Base-by-base conservation (phyloP, 1,139 yeast genomes). In the Scheffersomyces segobiensis region DNA sequence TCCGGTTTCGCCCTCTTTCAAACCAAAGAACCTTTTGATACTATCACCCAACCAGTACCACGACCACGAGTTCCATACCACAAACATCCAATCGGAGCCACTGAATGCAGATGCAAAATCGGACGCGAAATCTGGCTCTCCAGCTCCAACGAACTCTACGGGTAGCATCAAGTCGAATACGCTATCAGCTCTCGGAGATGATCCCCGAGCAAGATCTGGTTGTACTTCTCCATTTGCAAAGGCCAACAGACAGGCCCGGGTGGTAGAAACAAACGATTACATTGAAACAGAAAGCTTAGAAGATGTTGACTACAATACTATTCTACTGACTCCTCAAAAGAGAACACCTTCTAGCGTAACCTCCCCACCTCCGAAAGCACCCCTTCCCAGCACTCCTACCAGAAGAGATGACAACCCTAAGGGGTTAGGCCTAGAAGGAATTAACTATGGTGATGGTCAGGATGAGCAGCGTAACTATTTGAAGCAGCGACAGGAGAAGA, bases 161-260 rank as follows among this genome's bases (percentile, higher is more conserved):
- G 26, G 17, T 17, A 48, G 50, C 17, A 24, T 48, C 10, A 54
- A 46, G 32, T 18, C 58, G 10, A 59, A 55, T 32, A 52, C 60
- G 1, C 61, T 67, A 46, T 46, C 60, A 19, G 62, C 63, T 5
- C 64, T 63, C 17, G 48, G 54, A 19, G 74, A 69, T 6, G 74
- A 69, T 14, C 57, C 60, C 4, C 63, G 63, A 46, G 61, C 68
- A 3, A 65, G 75, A 55, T 68, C 76, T 0, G 69, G 67, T 7
- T 71, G 78, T 48, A 69, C 80, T 4, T 78, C 82, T 48, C 84
- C 84, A 4, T 71, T 76, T 67, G 84, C 83, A 1, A 75, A 69
- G 62, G 80, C 75, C 5, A 80, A 80, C 59, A 71, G 84, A 57
- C 84, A 80, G 61, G 84, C 84, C 1, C 70, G 84, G 52, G 83